Evolutionary conservation across 441 rosid genomes (phyloP).

Genomic region (Erysimum cheiri): DNA sequence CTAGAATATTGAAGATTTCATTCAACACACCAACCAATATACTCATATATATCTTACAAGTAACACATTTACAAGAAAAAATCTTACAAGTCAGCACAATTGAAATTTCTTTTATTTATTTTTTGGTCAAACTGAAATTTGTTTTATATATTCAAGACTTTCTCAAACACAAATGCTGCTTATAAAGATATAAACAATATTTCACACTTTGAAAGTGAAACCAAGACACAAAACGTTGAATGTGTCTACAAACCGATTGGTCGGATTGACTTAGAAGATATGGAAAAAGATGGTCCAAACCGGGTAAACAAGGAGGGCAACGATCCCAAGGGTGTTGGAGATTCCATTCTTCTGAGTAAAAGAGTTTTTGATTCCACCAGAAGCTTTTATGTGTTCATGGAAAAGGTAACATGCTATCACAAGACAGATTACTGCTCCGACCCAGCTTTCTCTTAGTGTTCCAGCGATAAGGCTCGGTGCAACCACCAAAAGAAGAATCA

Average conservation of each 20-base stretch:
- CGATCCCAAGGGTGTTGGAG: slow-evolving; percentile 74
- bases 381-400: slow-evolving; percentile 80
- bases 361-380: slow-evolving; percentile 78
- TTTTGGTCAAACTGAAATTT: not conserved
- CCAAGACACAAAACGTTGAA: slow-evolving; percentile 14
- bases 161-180: not conserved
- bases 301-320: slow-evolving; percentile 73
- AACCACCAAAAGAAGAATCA: slow-evolving; percentile 70
- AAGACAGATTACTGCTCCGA: slow-evolving; percentile 65
- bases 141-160: slow-evolving; percentile 15
- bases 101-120: slow-evolving; percentile 3
- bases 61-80: not conserved
- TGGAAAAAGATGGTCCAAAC: slow-evolving; percentile 63
- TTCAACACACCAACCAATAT: slow-evolving; percentile 18
- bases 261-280: slow-evolving; percentile 45
- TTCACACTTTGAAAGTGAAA: slow-evolving; percentile 5
- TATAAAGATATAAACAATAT: not conserved
- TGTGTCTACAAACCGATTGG: not conserved
- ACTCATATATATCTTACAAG: not conserved
- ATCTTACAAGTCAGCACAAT: not conserved
- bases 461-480: slow-evolving; percentile 64
- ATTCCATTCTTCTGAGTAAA: slow-evolving; percentile 66
- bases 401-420: slow-evolving; percentile 72
- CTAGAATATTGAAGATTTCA: slow-evolving; percentile 3
- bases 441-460: slow-evolving; percentile 58